A percentile compares a stretch with the other conserved stretches of the same genome.
These are phyloP conservation scores for Xylaria arbuscula DNA, from an alignment of 2,329 filamentous ascomycete species.

Conservation along the genomic window DNA sequence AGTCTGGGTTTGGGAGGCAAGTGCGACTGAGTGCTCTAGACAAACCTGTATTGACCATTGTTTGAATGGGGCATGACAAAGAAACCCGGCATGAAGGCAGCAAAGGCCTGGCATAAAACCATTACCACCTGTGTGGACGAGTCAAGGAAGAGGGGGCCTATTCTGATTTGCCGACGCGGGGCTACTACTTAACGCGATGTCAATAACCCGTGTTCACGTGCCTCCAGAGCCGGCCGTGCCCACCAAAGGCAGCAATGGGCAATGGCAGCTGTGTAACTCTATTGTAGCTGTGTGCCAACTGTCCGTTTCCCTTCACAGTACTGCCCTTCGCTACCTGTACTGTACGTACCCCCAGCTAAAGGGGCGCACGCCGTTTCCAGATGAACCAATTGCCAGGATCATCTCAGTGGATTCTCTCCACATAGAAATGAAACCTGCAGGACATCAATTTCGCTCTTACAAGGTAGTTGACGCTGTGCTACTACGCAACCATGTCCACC, in stretches of 20 bases:
- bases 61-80: slow-evolving; percentile 18
- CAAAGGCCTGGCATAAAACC: slow-evolving; percentile 1
- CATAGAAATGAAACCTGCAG: slow-evolving; percentile 30
- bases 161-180: slow-evolving; percentile 33
- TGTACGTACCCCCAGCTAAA: slow-evolving; percentile 3
- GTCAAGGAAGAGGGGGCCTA: slow-evolving; percentile 24
- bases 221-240: neutral
- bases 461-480: slow-evolving; percentile 23
- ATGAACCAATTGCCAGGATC: slow-evolving; percentile 11
- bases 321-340: neutral
- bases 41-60: slow-evolving; percentile 1
- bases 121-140: neutral
- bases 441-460: slow-evolving; percentile 44
- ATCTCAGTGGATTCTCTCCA: neutral
- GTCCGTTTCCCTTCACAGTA: neutral
- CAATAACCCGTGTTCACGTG: slow-evolving; percentile 47
- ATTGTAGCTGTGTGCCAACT: neutral
- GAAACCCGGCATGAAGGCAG: slow-evolving; percentile 14
- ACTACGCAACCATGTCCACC: no score
- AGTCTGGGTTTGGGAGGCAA: neutral
- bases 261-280: neutral
- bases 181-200: slow-evolving; percentile 38
- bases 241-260: slow-evolving; percentile 9
- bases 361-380: neutral
- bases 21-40: slow-evolving; percentile 4